Percentiles rank a stretch among this genome's conserved stretches.
phyloP scores from a whole-genome alignment of 805 yeast genomes.

The Torulaspora microellipsoides region DNA sequence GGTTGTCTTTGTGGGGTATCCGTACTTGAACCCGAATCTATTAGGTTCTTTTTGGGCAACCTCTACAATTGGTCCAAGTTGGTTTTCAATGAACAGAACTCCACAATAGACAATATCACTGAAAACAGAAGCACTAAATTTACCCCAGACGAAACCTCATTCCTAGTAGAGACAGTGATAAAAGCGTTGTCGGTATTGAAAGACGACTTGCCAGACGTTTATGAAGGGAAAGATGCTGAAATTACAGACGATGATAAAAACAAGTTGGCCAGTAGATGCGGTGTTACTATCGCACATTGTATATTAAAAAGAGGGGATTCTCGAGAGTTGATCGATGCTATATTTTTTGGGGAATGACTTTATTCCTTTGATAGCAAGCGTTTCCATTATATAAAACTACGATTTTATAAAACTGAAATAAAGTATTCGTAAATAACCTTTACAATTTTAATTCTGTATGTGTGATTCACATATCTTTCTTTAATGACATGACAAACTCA shows the following conservation, averaged over 20 bases:
- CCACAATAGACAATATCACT: conserved; percentile 20
- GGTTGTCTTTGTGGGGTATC: conserved; percentile 86
- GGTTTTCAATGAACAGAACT: conserved; percentile 41
- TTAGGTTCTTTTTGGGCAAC: conserved; percentile 81
- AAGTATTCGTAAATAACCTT: too few species aligned
- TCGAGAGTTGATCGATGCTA: conserved; percentile 51
- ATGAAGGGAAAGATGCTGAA: conserved; percentile 37
- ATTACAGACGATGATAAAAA: conserved; percentile 34
- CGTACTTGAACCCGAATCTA: conserved; percentile 82
- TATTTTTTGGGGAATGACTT: conserved; percentile 62
- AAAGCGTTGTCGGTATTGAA: conserved; percentile 52
- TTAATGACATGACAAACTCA: too few species aligned
- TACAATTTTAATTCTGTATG: too few species aligned
- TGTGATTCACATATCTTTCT: too few species aligned
- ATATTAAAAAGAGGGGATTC: conserved; percentile 47
- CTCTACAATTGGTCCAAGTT: conserved; percentile 71
- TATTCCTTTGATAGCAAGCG: too few species aligned
- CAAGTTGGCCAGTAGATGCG: conserved; percentile 56
- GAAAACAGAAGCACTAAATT: conserved; percentile 26
- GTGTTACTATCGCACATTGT: conserved; percentile 49
- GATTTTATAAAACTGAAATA: too few species aligned
- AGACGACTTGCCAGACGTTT: conserved; percentile 29
- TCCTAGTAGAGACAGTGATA: conserved; percentile 48
- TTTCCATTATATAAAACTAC: too few species aligned
- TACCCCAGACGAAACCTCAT: conserved; percentile 43